Conservation (phyloP, 2,329 filamentous ascomycete genomes). For the Clonostachys byssicola region DNA sequence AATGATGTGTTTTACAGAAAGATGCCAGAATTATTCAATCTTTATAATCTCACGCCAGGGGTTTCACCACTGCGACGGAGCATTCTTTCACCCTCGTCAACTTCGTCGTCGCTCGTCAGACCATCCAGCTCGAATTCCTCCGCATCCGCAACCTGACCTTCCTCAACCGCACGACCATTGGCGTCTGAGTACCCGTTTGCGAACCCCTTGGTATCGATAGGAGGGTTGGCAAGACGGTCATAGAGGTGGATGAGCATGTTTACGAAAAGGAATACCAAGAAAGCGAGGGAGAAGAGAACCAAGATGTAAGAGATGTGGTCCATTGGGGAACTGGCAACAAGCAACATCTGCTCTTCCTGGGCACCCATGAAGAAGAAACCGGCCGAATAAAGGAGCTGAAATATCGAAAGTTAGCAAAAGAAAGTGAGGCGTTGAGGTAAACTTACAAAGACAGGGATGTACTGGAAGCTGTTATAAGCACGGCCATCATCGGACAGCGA, state of each 20-base stretch:
- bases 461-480: constrained; percentile 61
- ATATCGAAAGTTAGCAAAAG: constrained; percentile 5
- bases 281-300: constrained; percentile 85
- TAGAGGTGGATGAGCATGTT: constrained; percentile 85
- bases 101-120: constrained; percentile 85
- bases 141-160: constrained; percentile 67
- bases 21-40: no score
- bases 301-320: constrained; percentile 91
- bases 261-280: constrained; percentile 85
- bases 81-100: constrained; percentile 41
- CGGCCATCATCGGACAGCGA: constrained; percentile 62
- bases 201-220: constrained; percentile 25
- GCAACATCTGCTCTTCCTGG: constrained; percentile 89
- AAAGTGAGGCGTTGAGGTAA: neutral
- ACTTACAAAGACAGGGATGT: constrained; percentile 53
- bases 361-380: constrained; percentile 98
- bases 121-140: constrained; percentile 94
- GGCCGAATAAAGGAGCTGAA: constrained; percentile 79
- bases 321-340: constrained; percentile 70
- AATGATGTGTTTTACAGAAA: no score
- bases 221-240: constrained; percentile 51
- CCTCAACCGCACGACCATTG: constrained; percentile 33
- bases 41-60: no score
- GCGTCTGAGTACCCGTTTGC: constrained; percentile 25
- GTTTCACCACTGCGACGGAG: constrained; percentile 8